These are phyloP conservation scores for Daldinia vernicosa DNA, from an alignment of 495 filamentous ascomycete genomes.

Conservation along the genomic window DNA sequence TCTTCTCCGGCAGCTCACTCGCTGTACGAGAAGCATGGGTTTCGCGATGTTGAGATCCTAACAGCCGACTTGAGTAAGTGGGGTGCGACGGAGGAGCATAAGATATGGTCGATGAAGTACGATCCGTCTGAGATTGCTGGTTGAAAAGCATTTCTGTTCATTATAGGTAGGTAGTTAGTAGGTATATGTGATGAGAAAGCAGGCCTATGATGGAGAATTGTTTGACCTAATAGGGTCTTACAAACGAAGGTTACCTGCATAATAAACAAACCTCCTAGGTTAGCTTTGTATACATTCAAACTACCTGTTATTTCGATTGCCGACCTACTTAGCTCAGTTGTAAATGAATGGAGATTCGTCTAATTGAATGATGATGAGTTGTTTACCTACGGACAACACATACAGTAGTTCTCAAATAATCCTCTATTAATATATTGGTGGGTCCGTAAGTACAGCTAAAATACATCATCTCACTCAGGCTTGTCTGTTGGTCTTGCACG, in stretches of 20 bases:
- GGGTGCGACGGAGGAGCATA: slow-evolving; percentile 17
- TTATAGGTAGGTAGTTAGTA: neutral
- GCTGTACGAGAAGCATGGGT: slow-evolving; percentile 46
- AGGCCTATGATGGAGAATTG: neutral
- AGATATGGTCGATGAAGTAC: slow-evolving; percentile 31
- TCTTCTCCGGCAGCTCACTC: slow-evolving; percentile 37
- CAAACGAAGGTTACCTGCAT: too few relatives aligned
- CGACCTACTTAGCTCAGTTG: too few relatives aligned
- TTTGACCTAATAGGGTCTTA: too few relatives aligned
- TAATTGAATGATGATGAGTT: too few relatives aligned
- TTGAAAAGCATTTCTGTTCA: neutral
- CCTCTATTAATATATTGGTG: neutral
- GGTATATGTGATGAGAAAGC: neutral
- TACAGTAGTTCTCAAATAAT: neutral
- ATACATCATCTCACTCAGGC: slow-evolving; percentile 2
- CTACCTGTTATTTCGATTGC: too few relatives aligned
- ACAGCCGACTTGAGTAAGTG: slow-evolving; percentile 32
- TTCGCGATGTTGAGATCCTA: slow-evolving; percentile 38
- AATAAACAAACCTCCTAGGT: too few relatives aligned
- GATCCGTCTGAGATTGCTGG: slow-evolving; percentile 13
- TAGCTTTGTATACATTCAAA: too few relatives aligned
- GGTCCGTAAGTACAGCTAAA: neutral
- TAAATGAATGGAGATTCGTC: too few relatives aligned
- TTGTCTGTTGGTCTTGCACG: neutral
- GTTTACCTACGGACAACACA: too few relatives aligned